Conservation (phyloP, 177 flowering plant species). For the Vitis hybrid region DNA sequence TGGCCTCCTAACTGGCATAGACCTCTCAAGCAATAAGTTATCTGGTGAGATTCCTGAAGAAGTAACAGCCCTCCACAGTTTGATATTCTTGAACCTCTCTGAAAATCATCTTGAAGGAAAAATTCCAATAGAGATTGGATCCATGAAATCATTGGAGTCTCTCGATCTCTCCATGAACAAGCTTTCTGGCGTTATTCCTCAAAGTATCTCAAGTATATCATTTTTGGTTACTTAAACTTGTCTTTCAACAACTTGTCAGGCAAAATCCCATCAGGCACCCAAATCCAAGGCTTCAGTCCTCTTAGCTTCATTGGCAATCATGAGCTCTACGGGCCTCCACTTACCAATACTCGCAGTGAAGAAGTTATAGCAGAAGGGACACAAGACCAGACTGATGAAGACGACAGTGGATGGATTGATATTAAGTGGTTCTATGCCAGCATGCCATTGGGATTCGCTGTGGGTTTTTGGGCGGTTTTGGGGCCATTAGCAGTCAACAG, state of each 20-base stretch:
- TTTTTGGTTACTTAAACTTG: neutral
- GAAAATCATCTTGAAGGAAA: neutral
- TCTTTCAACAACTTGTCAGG: neutral
- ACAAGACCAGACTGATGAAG: neutral
- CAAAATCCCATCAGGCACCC: neutral
- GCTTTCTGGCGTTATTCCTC: neutral
- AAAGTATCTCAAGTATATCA: neutral
- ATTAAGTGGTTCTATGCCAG: neutral
- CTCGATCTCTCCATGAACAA: neutral
- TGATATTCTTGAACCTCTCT: constrained; percentile 2
- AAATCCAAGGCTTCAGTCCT: neutral
- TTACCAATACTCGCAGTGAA: neutral
- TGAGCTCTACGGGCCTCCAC: neutral
- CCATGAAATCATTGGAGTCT: constrained; percentile 1
- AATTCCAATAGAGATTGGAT: neutral
- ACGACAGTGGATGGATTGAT: neutral
- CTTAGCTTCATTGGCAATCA: neutral
- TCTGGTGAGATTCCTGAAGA: constrained; percentile 9
- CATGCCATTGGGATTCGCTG: neutral
- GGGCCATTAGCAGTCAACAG: neutral
- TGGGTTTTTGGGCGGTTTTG: neutral
- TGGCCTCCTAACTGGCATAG: neutral
- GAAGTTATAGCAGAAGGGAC: neutral
- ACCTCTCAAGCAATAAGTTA: constrained; percentile 8
- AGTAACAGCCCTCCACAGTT: constrained; percentile 4